Evolutionary conservation across 1,284 basidiomycete species (phyloP).

Genomic region (Mycena citricolor): DNA sequence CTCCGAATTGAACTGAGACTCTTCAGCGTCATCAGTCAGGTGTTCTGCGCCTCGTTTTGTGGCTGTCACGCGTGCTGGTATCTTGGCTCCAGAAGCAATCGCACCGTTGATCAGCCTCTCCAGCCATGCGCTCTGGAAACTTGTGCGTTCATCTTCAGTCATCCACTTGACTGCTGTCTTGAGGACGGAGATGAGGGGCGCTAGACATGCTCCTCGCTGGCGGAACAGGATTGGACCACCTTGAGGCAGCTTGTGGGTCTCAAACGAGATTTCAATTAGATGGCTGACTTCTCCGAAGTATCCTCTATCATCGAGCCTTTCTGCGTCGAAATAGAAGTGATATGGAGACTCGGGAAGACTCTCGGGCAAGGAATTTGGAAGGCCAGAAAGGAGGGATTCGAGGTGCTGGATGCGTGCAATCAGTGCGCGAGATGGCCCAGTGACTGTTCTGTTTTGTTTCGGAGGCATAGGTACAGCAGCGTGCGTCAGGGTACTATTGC

Average conservation of each 20-base stretch:
- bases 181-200: neutral
- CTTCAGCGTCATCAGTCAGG: no score
- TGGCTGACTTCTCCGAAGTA: slow-evolving; percentile 1
- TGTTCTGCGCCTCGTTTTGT: no score
- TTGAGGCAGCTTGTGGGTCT: neutral
- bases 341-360: slow-evolving; percentile 1
- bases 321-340: neutral
- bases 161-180: neutral
- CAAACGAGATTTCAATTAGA: slow-evolving; percentile 1
- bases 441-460: no score
- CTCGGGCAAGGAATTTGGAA: neutral
- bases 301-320: neutral
- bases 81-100: neutral
- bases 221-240: neutral
- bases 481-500: no score
- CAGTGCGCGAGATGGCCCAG: slow-evolving; percentile 4
- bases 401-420: slow-evolving; percentile 4
- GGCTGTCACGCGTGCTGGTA: neutral
- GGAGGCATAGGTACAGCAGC: no score
- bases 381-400: neutral
- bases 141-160: neutral
- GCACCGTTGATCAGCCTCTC: slow-evolving; percentile 4
- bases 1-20: no score
- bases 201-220: neutral
- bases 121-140: slow-evolving; percentile 2